Conservation (phyloP, 2,329 filamentous ascomycete genomes). For the Ciborinia camelliae region DNA sequence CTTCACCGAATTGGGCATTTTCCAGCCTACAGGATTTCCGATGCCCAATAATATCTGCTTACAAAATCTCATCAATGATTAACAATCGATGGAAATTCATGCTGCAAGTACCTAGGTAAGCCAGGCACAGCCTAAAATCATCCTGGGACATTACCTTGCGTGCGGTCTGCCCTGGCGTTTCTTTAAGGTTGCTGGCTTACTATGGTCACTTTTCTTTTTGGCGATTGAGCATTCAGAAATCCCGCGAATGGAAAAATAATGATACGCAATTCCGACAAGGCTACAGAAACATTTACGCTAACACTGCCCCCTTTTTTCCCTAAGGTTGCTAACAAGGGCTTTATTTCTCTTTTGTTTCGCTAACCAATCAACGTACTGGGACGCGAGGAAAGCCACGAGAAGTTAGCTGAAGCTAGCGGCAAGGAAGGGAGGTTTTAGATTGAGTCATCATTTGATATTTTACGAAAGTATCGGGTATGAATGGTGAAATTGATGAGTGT, state of each 20-base stretch:
- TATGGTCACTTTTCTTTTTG: background rate
- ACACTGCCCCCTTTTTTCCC: slow-evolving; percentile 11
- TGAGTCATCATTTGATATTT: slow-evolving; percentile 6
- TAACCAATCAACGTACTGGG: background rate
- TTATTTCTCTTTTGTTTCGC: background rate
- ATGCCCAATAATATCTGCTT: background rate
- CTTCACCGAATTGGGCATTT: background rate
- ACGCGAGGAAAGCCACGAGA: background rate
- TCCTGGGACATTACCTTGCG: background rate
- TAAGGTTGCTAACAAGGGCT: background rate
- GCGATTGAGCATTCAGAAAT: background rate
- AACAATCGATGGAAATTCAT: background rate
- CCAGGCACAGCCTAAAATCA: background rate
- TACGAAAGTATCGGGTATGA: background rate
- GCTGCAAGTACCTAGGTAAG: too few relatives aligned
- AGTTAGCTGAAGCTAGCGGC: background rate
- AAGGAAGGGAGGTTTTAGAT: background rate
- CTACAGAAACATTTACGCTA: background rate
- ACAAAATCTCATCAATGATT: background rate
- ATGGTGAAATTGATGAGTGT: background rate
- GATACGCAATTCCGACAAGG: background rate
- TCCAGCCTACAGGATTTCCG: background rate
- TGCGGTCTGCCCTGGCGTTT: slow-evolving; percentile 9
- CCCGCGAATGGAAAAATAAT: background rate
- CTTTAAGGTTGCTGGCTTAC: too few relatives aligned